A percentile compares a stretch with the other conserved stretches of the same genome.
Conservation (phyloP, 768 basidiomycete species). For the Auricularia sp. region DNA sequence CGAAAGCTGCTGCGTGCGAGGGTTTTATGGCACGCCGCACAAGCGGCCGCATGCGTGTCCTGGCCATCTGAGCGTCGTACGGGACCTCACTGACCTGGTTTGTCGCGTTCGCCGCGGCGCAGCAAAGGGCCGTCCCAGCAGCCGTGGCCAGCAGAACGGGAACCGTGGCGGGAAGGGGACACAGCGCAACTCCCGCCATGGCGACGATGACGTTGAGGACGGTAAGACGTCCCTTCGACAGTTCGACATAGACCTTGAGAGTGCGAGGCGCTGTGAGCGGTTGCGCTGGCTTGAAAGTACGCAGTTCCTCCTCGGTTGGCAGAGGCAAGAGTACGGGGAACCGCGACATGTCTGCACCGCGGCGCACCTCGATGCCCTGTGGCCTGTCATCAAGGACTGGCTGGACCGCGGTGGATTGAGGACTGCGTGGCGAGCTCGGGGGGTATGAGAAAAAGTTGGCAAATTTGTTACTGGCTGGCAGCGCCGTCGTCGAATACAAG, state of each 20-base stretch:
- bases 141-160: constrained; percentile 82
- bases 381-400: background rate
- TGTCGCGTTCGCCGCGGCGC: constrained; percentile 86
- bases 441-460: background rate
- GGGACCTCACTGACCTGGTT: constrained; percentile 95
- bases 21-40: constrained; percentile 79
- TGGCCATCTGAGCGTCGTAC: constrained; percentile 91
- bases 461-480: background rate
- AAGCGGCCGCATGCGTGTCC: constrained; percentile 81
- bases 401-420: background rate
- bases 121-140: constrained; percentile 80
- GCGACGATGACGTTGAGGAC: constrained; percentile 79
- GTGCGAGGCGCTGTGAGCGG: background rate
- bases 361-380: background rate
- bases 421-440: background rate
- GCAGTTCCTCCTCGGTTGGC: background rate
- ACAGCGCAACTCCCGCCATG: constrained; percentile 88
- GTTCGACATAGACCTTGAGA: constrained; percentile 56
- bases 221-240: constrained; percentile 79
- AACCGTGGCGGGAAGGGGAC: constrained; percentile 74
- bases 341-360: background rate
- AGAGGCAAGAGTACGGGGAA: background rate
- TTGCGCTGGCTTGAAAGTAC: background rate
- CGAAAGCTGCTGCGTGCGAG: constrained; percentile 76
- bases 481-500: background rate